A percentile compares a stretch with the other conserved stretches of the same genome.
Conservation (phyloP, 2,329 filamentous ascomycete species). For the Trichoderma gracile region DNA sequence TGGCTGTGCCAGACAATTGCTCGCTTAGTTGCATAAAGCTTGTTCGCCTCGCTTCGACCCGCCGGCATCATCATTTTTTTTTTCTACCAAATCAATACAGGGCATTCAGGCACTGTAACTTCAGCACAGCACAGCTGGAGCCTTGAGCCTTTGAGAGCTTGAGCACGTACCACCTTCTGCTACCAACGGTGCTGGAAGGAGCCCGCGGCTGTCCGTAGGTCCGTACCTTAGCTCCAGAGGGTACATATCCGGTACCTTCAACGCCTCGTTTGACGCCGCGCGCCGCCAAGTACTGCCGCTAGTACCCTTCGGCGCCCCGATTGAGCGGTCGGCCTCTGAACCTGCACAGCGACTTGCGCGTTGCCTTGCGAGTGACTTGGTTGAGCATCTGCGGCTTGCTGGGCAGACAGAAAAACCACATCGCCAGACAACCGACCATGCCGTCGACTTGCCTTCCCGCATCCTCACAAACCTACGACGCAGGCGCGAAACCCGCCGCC, state of each 20-base stretch:
- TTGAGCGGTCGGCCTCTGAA: constrained; percentile 18
- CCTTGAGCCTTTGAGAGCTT: neutral
- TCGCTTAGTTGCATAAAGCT: constrained; percentile 21
- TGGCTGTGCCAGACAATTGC: neutral
- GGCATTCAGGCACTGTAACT: no score
- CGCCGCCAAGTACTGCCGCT: constrained; percentile 3
- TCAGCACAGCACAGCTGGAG: neutral
- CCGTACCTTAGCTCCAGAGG: neutral
- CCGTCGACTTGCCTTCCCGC: constrained; percentile 92
- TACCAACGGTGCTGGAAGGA: no score
- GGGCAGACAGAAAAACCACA: constrained; percentile 3
- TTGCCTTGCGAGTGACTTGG: constrained; percentile 21
- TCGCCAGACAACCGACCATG: constrained; percentile 46
- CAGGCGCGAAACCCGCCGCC: constrained; percentile 66
- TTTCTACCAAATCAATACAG: neutral
- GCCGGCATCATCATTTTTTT: neutral
- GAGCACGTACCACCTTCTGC: neutral
- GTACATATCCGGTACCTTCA: neutral
- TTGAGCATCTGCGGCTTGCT: constrained; percentile 15
- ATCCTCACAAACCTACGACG: constrained; percentile 83
- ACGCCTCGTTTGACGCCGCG: constrained; percentile 4
- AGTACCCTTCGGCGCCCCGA: neutral
- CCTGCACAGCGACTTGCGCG: constrained; percentile 7
- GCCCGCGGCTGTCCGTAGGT: no score
- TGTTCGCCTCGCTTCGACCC: neutral